Base-by-base conservation (phyloP, 2,329 filamentous ascomycete species). In the Arachnomyces sp. region DNA sequence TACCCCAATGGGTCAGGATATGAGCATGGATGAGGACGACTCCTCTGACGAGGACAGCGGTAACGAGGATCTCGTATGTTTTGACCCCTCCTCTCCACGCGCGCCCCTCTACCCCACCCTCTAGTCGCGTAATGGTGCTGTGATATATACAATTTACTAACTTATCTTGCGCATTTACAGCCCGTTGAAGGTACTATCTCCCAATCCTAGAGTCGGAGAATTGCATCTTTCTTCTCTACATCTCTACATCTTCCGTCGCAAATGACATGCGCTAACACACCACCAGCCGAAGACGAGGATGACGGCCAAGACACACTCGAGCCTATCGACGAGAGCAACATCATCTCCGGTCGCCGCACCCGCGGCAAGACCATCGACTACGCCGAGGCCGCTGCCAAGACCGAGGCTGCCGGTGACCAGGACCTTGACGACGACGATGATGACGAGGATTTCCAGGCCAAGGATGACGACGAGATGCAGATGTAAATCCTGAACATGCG, bases 311-410 rank as follows among this genome's bases (percentile, higher is more conserved):
- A 86, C 57, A 83, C 84, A 64, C 77, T 94, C 73, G 85, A 93
- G 61, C 89, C 90, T 67, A 95, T 98, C 62, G 86, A 94, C 60
- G 71, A 77, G 42, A 77, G 77, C 62, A 96, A 96, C 75, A 94
- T 96, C 63, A 80, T 96, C 59, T 76, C 73, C 49, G 82, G 82
- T 48, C 78, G 81, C 55, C 90, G 92, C 65, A 96, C 90, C 48
- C 90, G 90, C 58, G 89, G 89, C 59, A 85, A 86, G 65, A 76
- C 81, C 58, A 95, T 96, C 61, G 86, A 96, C 73, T 96, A 86
- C 67, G 83, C 84, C 56, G 88, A 94, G 71, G 89, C 89, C 14
- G 87, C 86, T 17, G 74, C 84, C 65, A 80, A 94, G 64, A 76
- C 84, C 20, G 86, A 88, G 33, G 84, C 92, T 0, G 84, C 84